Evolutionary conservation across 2,329 filamentous ascomycete species (phyloP), one percentile per base, ranked within the genome.

Genomic region (Penicillium janthinellum): DNA sequence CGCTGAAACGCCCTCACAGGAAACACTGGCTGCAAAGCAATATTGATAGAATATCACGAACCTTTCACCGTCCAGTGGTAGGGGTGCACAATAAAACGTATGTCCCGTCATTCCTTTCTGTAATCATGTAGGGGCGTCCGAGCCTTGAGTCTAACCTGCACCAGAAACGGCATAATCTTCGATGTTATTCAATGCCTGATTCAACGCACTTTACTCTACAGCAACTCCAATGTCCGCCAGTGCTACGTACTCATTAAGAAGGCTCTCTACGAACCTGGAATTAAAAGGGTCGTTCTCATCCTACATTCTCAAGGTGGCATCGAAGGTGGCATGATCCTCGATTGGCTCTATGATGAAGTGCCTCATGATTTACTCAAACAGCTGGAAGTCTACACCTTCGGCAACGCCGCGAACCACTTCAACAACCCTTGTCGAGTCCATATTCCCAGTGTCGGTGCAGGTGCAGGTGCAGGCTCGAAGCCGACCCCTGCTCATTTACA

Each of bases 261-360:
- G 20, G 82, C 83, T 22, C 79, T 92, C 7, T 85, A 88, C 65
- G 80, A 88, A 57, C 81, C 83, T 0, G 72, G 78, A 15, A 84
- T 87, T 59, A 83, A 83, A 35, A 92, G 90, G 70, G 84, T 93
- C 3, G 78, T 93, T 28, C 83, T 93, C 59, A 84, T 93, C 61
- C 77, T 90, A 37, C 90, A 94, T 73, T 90, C 87, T 0, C 90
- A 93, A 72, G 90, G 90, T 8, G 89, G 83, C n/a, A 90, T 94
- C 54, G 86, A 91, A 69, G 87, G 87, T 3, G 84, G 88, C 5
- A 77, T 92, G 57, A 88, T 90, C 5, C 75, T 92, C 5, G 90
- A 94, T 75, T 90, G 89, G 87, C 81, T 93, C 2, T 80, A 92
- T 1, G 86, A 88, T 61, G 89, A 92, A 70, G 76, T 90, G 12